Conservation (phyloP, 176 grass and related monocot genomes). For the Pharus latifolius region DNA sequence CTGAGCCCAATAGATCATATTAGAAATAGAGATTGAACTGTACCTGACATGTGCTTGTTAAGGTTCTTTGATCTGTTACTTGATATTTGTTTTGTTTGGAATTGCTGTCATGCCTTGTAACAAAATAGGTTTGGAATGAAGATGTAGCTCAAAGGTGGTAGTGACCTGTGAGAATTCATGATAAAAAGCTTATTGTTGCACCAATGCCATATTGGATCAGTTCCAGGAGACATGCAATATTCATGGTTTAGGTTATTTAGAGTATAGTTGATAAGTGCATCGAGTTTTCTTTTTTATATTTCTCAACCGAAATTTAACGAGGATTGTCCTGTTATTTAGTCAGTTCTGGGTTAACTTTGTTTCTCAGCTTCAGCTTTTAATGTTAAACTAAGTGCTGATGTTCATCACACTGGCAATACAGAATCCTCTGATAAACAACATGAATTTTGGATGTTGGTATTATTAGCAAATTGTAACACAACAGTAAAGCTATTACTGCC, state of each 20-base stretch:
- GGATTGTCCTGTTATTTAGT: background rate
- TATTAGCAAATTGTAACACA: background rate
- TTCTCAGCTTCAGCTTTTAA: background rate
- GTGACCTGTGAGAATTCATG: too few relatives aligned
- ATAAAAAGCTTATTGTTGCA: background rate
- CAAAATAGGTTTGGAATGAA: background rate
- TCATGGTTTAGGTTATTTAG: background rate
- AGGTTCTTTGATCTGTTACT: too few relatives aligned
- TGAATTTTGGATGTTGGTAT: background rate
- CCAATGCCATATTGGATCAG: background rate
- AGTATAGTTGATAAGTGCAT: background rate
- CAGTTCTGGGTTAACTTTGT: background rate
- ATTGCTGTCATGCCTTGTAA: too few relatives aligned
- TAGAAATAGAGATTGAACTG: too few relatives aligned
- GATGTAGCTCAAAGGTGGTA: background rate
- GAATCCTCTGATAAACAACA: background rate
- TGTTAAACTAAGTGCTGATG: background rate
- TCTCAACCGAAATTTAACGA: background rate
- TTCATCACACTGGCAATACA: background rate
- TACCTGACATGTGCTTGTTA: too few relatives aligned
- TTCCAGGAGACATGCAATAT: background rate
- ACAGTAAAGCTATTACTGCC: too few relatives aligned
- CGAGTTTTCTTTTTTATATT: background rate
- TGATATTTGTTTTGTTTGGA: background rate
- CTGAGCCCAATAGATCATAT: background rate